phyloP scores from a whole-genome alignment of 306 rosid species.

The Vicia sativa region DNA sequence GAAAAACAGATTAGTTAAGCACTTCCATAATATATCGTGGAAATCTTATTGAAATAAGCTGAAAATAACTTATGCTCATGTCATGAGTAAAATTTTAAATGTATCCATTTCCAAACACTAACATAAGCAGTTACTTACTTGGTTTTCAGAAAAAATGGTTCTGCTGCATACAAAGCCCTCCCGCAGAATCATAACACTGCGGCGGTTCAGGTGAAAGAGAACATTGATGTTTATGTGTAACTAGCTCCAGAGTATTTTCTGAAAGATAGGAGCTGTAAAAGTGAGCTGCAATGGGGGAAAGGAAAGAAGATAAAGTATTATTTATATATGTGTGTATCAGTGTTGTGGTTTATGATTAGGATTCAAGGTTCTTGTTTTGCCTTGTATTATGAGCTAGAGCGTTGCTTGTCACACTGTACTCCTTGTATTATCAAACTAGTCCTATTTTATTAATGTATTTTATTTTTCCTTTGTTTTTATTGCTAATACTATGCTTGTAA shows the following conservation, averaged over 20 bases:
- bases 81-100: neutral
- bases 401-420: slow-evolving; percentile 42
- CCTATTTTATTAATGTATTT: slow-evolving; percentile 44
- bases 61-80: neutral
- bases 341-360: slow-evolving; percentile 64
- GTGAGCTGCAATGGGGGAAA: slow-evolving; percentile 62
- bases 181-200: slow-evolving; percentile 62
- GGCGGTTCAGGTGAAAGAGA: slow-evolving; percentile 42
- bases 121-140: slow-evolving; percentile 16
- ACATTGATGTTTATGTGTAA: slow-evolving; percentile 56
- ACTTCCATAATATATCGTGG: slow-evolving; percentile 1
- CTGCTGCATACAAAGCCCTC: slow-evolving; percentile 87
- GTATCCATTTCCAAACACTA: neutral
- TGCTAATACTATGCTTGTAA: slow-evolving; percentile 15
- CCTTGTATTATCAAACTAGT: slow-evolving; percentile 33
- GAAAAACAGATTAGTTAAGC: neutral
- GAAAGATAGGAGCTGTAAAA: slow-evolving; percentile 60
- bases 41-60: neutral
- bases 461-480: slow-evolving; percentile 33
- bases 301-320: slow-evolving; percentile 63
- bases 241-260: slow-evolving; percentile 65
- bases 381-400: slow-evolving; percentile 48
- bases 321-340: slow-evolving; percentile 66
- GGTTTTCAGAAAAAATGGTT: slow-evolving; percentile 94
- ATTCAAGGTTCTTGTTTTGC: slow-evolving; percentile 54